Base-by-base conservation (phyloP, 164 flowering plant species). In the Chloranthus sessilifolius region DNA sequence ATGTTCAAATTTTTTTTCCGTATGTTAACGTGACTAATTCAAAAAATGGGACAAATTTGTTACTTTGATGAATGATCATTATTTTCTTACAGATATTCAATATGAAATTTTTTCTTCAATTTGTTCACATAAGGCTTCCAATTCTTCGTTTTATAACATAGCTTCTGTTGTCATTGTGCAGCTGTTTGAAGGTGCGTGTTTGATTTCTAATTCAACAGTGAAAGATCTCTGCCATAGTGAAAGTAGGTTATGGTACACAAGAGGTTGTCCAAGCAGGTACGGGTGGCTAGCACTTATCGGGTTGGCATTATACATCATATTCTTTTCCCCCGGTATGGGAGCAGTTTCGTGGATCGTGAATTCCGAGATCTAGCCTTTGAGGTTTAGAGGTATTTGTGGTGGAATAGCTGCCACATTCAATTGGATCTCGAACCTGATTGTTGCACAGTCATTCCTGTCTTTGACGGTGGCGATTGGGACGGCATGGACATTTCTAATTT, bases 241-340 rank as follows among this genome's bases (percentile, higher is more conserved):
- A 29, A 6, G 56, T 8, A 50, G 83, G 45, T 46, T 50, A 7
- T 78, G 86, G 82, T 80, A 76, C 72, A 68, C 80, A 38, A 62
- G 75, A 21, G 90, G 90, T 5, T 80, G 86, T 30, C 86, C 85
- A 40, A 78, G 81, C 75, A 67, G 47, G 23, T 57, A 16, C 23
- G 82, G 88, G 1, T 76, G 81, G 76, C 44, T 78, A 2, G 86
- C 94, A 1, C 29, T 82, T 0, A 23, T 74, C 8, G 79, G 82
- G 22, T 49, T 85, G 5, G 81, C 78, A 4, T 59, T 76, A 3
- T 78, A 82, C 66, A 80, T 85, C 62, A 74, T 77, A 21, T 74
- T 54, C 60, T 85, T 68, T 65, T 80, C 88, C 8, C 94, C 94
- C 6, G 94, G 87, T 3, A 82, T 80, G 85, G 88, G 87, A 2